These are phyloP conservation scores for Nannochloropsis gaditana DNA, from an alignment of 108 stramenopile species.

Conservation along the genomic window DNA sequence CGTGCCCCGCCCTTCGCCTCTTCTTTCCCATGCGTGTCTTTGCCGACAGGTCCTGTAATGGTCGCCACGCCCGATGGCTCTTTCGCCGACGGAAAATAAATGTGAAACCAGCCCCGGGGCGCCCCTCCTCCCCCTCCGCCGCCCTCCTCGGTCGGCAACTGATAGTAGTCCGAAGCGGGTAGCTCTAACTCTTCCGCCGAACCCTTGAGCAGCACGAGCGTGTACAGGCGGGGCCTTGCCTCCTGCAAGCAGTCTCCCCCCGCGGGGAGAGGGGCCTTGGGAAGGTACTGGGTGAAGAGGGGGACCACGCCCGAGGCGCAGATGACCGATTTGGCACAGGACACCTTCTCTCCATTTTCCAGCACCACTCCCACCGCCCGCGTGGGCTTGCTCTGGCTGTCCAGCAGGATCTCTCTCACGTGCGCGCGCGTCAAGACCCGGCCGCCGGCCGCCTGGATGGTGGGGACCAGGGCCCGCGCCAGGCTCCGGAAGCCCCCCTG, in stretches of 20 bases:
- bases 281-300: not conserved
- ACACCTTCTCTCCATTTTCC: not conserved
- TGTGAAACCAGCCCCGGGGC: not conserved
- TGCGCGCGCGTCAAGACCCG: constrained; percentile 30
- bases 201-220: not conserved
- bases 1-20: too few species aligned
- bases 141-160: not conserved
- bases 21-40: too few species aligned
- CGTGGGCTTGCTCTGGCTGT: not conserved
- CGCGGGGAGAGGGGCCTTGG: not conserved
- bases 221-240: not conserved
- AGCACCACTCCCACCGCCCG: not conserved
- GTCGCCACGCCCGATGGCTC: not conserved
- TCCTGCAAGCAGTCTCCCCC: not conserved
- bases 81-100: constrained; percentile 1
- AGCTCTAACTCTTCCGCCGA: constrained; percentile 8
- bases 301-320: not conserved
- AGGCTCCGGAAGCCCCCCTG: constrained; percentile 18
- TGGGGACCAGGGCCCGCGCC: constrained; percentile 29
- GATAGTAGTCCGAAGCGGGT: not conserved
- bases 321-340: not conserved
- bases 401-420: constrained; percentile 18
- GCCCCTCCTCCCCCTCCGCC: not conserved
- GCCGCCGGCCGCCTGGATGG: constrained; percentile 33
- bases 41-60: not conserved